Percentiles rank a stretch among this genome's conserved stretches.
Evolutionary conservation across 208 protist genomes (phyloP).

Genomic region (Leishmania mexicana): DNA sequence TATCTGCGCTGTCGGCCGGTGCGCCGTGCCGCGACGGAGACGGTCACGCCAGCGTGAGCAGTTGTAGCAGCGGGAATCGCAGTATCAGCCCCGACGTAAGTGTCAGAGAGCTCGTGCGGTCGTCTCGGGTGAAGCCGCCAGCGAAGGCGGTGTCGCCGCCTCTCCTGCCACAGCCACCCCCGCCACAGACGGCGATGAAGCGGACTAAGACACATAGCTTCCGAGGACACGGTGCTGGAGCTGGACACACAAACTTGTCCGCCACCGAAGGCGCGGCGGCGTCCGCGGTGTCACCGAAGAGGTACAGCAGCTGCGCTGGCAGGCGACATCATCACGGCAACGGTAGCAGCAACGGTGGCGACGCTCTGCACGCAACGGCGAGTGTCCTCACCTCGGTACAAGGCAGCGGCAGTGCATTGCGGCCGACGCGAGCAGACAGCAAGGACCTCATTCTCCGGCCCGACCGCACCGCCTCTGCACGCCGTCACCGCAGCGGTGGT

Average conservation of each 20-base stretch:
- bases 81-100: neutral
- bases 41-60: neutral
- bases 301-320: neutral
- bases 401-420: conserved; percentile 8
- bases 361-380: neutral
- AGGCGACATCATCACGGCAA: neutral
- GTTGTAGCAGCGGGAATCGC: neutral
- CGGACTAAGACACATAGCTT: conserved; percentile 12
- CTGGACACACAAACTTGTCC: neutral
- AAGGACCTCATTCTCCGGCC: conserved; percentile 23
- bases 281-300: neutral
- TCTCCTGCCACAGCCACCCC: conserved; percentile 16
- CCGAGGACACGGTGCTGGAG: neutral
- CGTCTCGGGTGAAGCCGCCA: neutral
- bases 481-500: neutral
- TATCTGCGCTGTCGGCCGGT: neutral
- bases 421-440: conserved; percentile 26
- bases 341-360: neutral
- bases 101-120: neutral
- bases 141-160: neutral
- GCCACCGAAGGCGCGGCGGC: neutral
- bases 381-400: neutral
- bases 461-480: neutral
- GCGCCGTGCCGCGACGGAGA: neutral
- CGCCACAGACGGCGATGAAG: conserved; percentile 1